Evolutionary conservation across 2,329 filamentous ascomycete genomes (phyloP), one percentile per base, ranked within the genome.

Genomic region (Boeremia lycopersici): DNA sequence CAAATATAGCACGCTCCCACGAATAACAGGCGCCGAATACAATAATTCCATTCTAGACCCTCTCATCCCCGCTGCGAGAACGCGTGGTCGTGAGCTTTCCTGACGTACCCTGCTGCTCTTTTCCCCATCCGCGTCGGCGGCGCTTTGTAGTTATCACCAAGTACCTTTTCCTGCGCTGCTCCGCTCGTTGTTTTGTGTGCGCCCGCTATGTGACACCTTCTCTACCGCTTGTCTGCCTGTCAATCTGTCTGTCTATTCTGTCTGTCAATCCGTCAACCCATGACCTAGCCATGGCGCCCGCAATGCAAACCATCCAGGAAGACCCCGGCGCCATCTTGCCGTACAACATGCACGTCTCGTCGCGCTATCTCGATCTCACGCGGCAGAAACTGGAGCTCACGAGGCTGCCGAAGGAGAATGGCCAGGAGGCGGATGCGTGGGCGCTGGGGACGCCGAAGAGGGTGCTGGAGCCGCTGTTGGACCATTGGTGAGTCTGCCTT

Each of bases 341-440:
- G 23, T 73, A 73, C 42, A 65, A 53, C 42, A 73, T 74, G 72
- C 72, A 74, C 48, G 71, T 89, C 13, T 89, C 86, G 2, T 83
- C 81, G 49, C 85, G 83, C 64, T 89, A 89, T 70, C 79, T 90
- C 1, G 82, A 88, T 40, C 78, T 89, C 56, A 90, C 87, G 6
- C 82, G 78, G 66, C 82, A 85, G 69, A 90, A 90, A 71, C 78
- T 90, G 9, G 74, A 77, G 7, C 69, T 81, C 8, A 56, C 53
- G 7, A 42, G 53, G 2, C 10, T 56, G 1, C 53, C 53, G 2
- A 45, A 45, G 11, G 53, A 56, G 12, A 47, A 44, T 5, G 12
- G 6, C 1, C 3, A 6, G 0, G n/a, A 26, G 6, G 31, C 43
- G 13, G 47, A 47, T 5, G 19, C 19, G 28, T 85, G 82, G 82